Evolutionary conservation across 768 basidiomycete species (phyloP), one percentile per base, ranked within the genome.

Genomic region (Megacollybia marginata): DNA sequence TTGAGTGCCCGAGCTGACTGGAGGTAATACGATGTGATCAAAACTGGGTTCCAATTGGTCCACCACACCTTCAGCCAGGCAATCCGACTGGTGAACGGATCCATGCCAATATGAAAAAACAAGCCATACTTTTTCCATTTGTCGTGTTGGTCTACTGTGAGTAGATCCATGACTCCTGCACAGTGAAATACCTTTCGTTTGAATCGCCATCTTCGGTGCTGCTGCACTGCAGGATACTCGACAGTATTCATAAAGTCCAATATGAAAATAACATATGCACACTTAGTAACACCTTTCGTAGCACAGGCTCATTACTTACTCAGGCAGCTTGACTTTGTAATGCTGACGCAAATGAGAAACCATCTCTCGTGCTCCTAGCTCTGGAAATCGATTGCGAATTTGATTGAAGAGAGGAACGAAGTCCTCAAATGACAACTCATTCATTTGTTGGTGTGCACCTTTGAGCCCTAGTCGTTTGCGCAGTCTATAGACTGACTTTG

Each of bases 111-210:
- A 46, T 68, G 66, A 1, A 67, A 49, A 1, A 36, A 55, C 5
- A 68, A 52, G 0, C 63, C 62, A 53, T 62, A 69, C 9, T 57
- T 47, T 33, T 54, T 47, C 57, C 58, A 66, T 47, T 69, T 69
- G 46, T 69, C 63, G 49, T 69, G 65, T 48, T 69, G 67, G n/a
- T n/a, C n/a, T n/a, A n/a, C n/a, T n/a, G n/a, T n/a, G n/a, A 59
- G 62, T 0, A 64, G 2, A 47, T 70, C 59, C 19, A 65, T 66
- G 1, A 65, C 53, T 0, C 66, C 66, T 0, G 66, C 64, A 8
- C 59, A 52, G 52, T 57, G 65, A 42, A 65, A 68, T 1, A 36
- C 49, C 4, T 53, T 47, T 9, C 62, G 59, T 10, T 51, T 55
- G 4, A 67, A 54, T 1, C 54, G 44, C 4, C 38, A 16, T 2